Base-by-base conservation (phyloP, 768 basidiomycete genomes). In the Hericium erinaceus region DNA sequence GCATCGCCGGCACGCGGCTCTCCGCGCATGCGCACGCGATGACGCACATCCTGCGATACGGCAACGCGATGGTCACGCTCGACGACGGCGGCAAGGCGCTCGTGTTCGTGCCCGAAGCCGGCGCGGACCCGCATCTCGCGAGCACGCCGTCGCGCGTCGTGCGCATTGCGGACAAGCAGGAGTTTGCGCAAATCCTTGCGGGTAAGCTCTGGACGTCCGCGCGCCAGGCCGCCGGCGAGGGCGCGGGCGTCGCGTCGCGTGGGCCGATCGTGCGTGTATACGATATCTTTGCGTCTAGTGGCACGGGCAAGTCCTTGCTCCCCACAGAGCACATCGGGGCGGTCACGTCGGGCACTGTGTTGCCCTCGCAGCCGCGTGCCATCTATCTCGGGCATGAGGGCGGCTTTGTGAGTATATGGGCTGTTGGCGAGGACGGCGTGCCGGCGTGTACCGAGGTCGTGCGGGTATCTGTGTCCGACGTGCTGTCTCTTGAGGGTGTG, bases 311-410 rank as follows among this genome's bases (percentile, higher is more conserved):
- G 22, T 73, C 81, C 2, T 66, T 88, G 12, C 66, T 82, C 48
- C 86, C 89, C 2, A 77, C 75, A 0, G 87, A 89, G 46, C 81
- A 83, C 55, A 80, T 89, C 5, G 95, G 95, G 0, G 79, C 89
- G 1, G 88, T 98, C 18, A 91, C 89, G 0, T 82, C 84, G 38
- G 92, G 87, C 0, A 83, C 93, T 0, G 73, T 90, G 37, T 68
- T 98, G 7, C 85, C 89, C 0, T 80, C 83, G 1, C 75, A 81
- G 18, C 84, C 85, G 0, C 75, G 80, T 2, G 70, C 75, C 28
- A 87, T 91, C 40, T 97, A 86, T 64, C 74, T 99, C 38, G 93
- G 89, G 0, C 95, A 99, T 64, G 95, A 98, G 69, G 93, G 89
- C 44, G 95, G 95, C 0, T 85, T 79, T 65, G 77, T 98, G 60